Base-by-base conservation (phyloP, 192 early-diverging fungal genomes). In the Backusella australiensis region DNA sequence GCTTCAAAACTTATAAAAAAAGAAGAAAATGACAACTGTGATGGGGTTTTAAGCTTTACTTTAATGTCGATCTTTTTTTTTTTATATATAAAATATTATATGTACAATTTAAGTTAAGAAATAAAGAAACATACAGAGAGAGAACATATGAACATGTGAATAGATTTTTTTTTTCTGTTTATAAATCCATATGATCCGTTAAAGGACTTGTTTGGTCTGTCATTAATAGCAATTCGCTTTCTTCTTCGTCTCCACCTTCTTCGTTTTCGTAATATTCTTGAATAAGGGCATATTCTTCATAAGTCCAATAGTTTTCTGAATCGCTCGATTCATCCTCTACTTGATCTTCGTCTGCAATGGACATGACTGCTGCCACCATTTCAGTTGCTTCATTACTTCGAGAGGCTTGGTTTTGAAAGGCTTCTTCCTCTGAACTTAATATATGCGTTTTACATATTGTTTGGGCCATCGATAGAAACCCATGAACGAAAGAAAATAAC, bases 241-340 rank as follows among this genome's bases (percentile, higher is more conserved):
- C 56, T 63, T 63, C 56, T 63, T 59, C 53, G 15, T 74, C 72
- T 41, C 63, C 72, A 42, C 63, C 56, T 74, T 66, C 52, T 74
- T 74, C 72, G 21, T 74, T 74, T 59, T 74, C 72, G 65, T 74
- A 74, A 65, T 65, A 74, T 26, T 53, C 72, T 41, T 65, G 65
- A 41, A 74, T 74, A 15, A 74, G 36, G n/a, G 52, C 36, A 74
- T 59, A 74, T 36, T 74, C 72, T 38, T 74, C 72, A 19, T 74
- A 35, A 32, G 56, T 74, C 72, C 72, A 74, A 72, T 34, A 72
- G 49, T 44, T 53, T 1, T 65, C 72, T n/a, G 34, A 26, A 29
- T 74, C 72, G 59, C 72, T 74, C 21, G 26, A 8, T 1, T 74
- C 72, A 36, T 74, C 56, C 23, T 56, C 53, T 56, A 9, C 6